These are phyloP conservation scores for Entophlyctis luteolus DNA, from an alignment of 192 early-diverging fungal species.

Conservation along the genomic window DNA sequence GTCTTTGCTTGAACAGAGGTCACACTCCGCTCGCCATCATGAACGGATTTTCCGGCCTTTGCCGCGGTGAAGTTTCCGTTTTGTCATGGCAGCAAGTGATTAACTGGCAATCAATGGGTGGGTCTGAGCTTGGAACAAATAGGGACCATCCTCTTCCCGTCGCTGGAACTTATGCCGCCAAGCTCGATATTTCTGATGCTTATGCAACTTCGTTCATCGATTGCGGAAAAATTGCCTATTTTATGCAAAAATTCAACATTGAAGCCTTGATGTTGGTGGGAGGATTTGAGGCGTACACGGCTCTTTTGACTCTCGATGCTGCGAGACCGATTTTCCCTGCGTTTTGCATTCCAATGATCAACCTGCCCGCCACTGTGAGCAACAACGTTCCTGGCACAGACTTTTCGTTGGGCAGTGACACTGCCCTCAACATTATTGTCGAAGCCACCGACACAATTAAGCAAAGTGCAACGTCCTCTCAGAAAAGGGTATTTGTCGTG, in stretches of 20 bases:
- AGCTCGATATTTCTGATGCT: conserved; percentile 24
- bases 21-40: conserved; percentile 82
- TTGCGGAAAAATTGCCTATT: conserved; percentile 84
- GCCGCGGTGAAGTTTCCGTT: conserved; percentile 73
- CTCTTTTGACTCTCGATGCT: conserved; percentile 67
- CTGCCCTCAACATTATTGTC: conserved; percentile 91
- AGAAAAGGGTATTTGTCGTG: conserved; percentile 91
- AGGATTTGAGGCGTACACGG: conserved; percentile 91
- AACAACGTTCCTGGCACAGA: conserved; percentile 99
- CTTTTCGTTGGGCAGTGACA: conserved; percentile 90
- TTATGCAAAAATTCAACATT: conserved; percentile 86
- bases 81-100: conserved; percentile 81
- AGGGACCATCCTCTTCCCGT: conserved; percentile 75
- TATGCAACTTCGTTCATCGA: conserved; percentile 51
- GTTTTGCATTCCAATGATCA: conserved; percentile 88
- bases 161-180: conserved; percentile 29
- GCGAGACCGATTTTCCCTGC: conserved; percentile 80
- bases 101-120: conserved; percentile 88
- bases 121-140: conserved; percentile 91
- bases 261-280: conserved; percentile 90
- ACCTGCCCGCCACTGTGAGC: conserved; percentile 90
- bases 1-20: conserved; percentile 81
- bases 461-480: conserved; percentile 83
- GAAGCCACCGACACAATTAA: conserved; percentile 86
- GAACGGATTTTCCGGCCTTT: conserved; percentile 89